Conservation (phyloP, 495 filamentous ascomycete genomes). For the Aspergillus ellipticus region DNA sequence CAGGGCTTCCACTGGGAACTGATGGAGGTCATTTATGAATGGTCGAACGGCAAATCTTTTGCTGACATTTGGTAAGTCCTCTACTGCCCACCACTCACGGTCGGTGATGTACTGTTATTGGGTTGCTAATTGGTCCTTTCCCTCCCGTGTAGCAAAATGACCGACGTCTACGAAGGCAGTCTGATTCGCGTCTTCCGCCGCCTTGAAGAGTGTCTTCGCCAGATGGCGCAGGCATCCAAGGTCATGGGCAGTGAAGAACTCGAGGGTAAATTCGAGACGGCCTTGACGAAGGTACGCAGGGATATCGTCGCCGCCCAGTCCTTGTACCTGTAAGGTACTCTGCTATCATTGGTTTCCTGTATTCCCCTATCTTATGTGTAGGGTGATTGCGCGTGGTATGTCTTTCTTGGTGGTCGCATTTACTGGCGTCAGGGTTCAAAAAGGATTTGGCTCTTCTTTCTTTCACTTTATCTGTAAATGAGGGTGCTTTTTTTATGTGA, state of each 20-base stretch:
- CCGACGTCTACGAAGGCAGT: constrained; percentile 93
- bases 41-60: constrained; percentile 90
- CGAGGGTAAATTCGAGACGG: constrained; percentile 80
- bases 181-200: constrained; percentile 94
- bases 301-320: constrained; percentile 94
- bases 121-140: constrained; percentile 9
- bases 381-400: neutral
- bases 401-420: constrained; percentile 19
- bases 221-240: constrained; percentile 95
- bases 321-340: constrained; percentile 63
- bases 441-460: constrained; percentile 15
- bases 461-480: constrained; percentile 1
- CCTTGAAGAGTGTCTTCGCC: constrained; percentile 89
- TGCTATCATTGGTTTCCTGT: neutral
- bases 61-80: constrained; percentile 86
- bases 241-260: constrained; percentile 97
- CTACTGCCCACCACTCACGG: neutral
- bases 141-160: constrained; percentile 76
- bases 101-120: neutral
- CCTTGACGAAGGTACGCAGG: constrained; percentile 77
- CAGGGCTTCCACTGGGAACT: constrained; percentile 83
- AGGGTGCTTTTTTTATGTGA: constrained; percentile 1
- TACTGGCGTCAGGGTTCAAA: constrained; percentile 20
- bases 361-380: neutral
- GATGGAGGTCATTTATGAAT: constrained; percentile 94